Evolutionary conservation across 306 rosid genomes (phyloP).

Genomic region (Luffa aegyptiaca): DNA sequence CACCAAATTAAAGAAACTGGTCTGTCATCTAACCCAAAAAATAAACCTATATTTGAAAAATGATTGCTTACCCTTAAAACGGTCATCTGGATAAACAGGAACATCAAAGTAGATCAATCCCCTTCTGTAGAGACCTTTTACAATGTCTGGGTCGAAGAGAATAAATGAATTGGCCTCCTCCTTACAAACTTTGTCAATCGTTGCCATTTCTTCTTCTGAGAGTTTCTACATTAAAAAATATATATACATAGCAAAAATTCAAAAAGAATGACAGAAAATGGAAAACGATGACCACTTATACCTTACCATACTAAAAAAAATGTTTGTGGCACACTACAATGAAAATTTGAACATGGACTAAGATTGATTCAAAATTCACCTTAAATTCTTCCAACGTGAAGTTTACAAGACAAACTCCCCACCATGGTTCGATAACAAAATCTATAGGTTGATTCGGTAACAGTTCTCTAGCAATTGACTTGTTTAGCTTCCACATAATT

Average conservation of each 20-base stretch:
- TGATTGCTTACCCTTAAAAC: conserved; percentile 57
- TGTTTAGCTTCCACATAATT: conserved; percentile 97
- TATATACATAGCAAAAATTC: conserved; percentile 6
- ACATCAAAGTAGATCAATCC: conserved; percentile 84
- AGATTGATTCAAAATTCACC: conserved; percentile 42
- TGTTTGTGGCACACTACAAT: conserved; percentile 3
- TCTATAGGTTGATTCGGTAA: conserved; percentile 88
- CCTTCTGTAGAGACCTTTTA: conserved; percentile 53
- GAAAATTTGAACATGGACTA: not conserved
- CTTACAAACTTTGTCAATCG: conserved; percentile 77
- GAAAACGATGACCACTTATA: conserved; percentile 3
- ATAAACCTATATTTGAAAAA: conserved; percentile 1
- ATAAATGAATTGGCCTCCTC: conserved; percentile 77
- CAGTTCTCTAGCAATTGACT: conserved; percentile 89
- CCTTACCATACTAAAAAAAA: not conserved
- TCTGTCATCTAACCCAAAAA: not conserved
- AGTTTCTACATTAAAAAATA: conserved; percentile 50
- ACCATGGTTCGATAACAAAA: conserved; percentile 84
- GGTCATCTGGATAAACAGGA: conserved; percentile 72
- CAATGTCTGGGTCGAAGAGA: conserved; percentile 49
- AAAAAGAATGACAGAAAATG: conserved; percentile 4
- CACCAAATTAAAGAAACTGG: not conserved
- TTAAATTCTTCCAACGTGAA: conserved; percentile 95
- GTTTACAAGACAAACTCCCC: conserved; percentile 93
- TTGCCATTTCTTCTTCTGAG: conserved; percentile 73